Conservation (phyloP, 805 yeast species). For the Saturnispora hagleri region DNA sequence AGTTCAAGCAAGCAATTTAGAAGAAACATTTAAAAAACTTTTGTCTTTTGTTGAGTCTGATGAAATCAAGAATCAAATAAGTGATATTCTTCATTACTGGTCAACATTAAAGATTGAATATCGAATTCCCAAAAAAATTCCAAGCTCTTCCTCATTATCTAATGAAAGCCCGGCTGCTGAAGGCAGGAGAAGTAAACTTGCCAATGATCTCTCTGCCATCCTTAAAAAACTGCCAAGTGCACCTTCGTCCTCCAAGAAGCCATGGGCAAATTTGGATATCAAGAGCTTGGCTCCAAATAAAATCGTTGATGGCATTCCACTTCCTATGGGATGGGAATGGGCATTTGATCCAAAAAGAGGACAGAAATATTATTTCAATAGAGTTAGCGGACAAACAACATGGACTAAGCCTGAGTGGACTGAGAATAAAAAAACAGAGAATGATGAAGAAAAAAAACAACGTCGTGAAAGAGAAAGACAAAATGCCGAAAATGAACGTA, state of each 20-base stretch:
- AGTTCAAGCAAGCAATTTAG: conserved; percentile 66
- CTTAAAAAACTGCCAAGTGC: conserved; percentile 8
- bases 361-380: conserved; percentile 45
- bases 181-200: conserved; percentile 18
- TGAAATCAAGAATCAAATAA: conserved; percentile 29
- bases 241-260: conserved; percentile 9
- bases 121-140: conserved; percentile 61
- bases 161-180: conserved; percentile 10
- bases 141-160: conserved; percentile 15
- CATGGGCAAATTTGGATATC: conserved; percentile 16
- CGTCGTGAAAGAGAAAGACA: conserved; percentile 12
- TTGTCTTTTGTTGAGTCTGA: conserved; percentile 13
- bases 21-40: conserved; percentile 45
- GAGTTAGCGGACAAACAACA: conserved; percentile 35
- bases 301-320: conserved; percentile 25
- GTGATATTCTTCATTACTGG: conserved; percentile 56
- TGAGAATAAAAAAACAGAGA: neutral
- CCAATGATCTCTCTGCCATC: conserved; percentile 2
- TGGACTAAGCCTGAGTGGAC: conserved; percentile 50
- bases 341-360: conserved; percentile 40
- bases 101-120: conserved; percentile 68
- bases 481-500: conserved; percentile 16
- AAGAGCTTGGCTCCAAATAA: conserved; percentile 15
- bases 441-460: conserved; percentile 7
- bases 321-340: conserved; percentile 62